Conservation (phyloP, 2,329 filamentous ascomycete genomes). For the Aspergillus calidoustus region DNA sequence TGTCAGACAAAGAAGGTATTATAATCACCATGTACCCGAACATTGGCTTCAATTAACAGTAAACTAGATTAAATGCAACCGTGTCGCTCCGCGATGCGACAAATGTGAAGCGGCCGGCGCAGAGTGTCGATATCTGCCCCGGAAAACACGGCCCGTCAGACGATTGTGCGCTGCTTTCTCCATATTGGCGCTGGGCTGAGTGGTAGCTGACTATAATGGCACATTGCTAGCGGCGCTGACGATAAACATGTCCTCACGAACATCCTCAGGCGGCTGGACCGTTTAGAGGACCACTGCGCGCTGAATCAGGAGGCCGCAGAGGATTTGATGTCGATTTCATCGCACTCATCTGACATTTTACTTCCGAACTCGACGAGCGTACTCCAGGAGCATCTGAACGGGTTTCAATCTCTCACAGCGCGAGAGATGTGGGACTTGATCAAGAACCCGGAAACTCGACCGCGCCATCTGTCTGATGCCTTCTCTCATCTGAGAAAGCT, state of each 20-base stretch:
- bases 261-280: neutral
- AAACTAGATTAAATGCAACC: neutral
- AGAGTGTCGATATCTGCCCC: neutral
- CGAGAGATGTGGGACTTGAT: neutral
- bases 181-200: neutral
- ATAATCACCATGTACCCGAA: neutral
- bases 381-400: too few relatives aligned
- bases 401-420: too few relatives aligned
- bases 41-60: too few relatives aligned
- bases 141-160: neutral
- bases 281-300: neutral
- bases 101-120: neutral
- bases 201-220: neutral
- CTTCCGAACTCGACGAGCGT: too few relatives aligned
- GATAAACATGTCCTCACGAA: neutral
- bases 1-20: conserved; percentile 1
- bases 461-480: neutral
- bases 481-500: neutral
- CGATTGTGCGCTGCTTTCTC: neutral
- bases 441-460: neutral
- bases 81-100: neutral
- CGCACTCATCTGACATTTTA: neutral
- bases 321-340: neutral
- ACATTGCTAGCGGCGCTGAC: neutral
- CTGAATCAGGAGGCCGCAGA: neutral